These are phyloP conservation scores for Annulohypoxylon bovei DNA, from an alignment of 495 filamentous ascomycete species.

Conservation along the genomic window DNA sequence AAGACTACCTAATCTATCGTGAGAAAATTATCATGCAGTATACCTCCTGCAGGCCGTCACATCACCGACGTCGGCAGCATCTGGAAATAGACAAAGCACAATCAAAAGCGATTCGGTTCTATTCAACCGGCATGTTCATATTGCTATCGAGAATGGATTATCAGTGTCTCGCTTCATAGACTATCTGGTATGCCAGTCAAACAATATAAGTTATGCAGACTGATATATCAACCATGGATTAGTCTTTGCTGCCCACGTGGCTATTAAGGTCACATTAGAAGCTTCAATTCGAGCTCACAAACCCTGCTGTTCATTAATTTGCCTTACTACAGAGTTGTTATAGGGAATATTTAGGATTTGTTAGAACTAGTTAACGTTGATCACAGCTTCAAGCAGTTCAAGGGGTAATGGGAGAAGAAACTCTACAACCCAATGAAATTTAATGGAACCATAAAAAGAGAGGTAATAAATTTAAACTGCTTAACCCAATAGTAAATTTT, in stretches of 20 bases:
- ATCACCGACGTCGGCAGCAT: background rate
- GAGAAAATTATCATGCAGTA: background rate
- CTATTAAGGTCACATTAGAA: background rate
- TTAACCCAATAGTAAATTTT: background rate
- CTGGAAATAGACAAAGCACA: background rate
- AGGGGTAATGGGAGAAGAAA: background rate
- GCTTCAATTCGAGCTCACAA: background rate
- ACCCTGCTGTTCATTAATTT: background rate
- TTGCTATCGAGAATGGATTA: background rate
- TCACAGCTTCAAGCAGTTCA: background rate
- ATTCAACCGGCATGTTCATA: constrained; percentile 19
- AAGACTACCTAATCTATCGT: background rate
- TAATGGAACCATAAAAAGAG: background rate
- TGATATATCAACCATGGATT: background rate
- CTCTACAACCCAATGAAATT: background rate
- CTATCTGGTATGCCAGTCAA: background rate
- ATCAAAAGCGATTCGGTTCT: background rate
- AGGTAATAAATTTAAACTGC: background rate
- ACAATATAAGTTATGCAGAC: constrained; percentile 10
- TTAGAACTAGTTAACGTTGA: background rate
- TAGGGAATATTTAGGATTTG: background rate
- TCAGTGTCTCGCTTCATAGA: background rate
- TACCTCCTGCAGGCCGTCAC: background rate
- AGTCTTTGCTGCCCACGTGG: constrained; percentile 21
- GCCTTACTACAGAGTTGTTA: background rate